These are phyloP conservation scores for Pseudogymnoascus sp. DNA, from an alignment of 2,329 filamentous ascomycete genomes.

Conservation along the genomic window DNA sequence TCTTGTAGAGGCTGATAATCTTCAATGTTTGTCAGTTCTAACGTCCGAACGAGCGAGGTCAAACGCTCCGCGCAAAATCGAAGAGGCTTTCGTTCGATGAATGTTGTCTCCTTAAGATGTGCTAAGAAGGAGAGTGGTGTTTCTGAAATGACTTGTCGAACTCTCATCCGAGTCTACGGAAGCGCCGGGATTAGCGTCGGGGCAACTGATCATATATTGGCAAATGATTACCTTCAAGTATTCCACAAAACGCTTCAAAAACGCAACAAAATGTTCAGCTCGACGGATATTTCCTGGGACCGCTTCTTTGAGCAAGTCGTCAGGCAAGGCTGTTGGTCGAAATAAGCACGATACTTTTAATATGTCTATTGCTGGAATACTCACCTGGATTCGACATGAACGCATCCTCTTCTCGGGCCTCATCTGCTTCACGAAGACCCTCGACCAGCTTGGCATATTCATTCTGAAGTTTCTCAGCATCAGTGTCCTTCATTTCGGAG, in stretches of 20 bases:
- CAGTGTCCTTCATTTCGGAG: constrained; percentile 87
- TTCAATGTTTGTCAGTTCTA: constrained; percentile 95
- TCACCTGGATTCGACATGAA: constrained; percentile 84
- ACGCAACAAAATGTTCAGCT: constrained; percentile 92
- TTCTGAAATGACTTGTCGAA: constrained; percentile 93
- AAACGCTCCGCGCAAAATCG: constrained; percentile 91
- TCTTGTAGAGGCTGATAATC: constrained; percentile 96
- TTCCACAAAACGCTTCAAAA: constrained; percentile 93
- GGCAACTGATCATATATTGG: neutral
- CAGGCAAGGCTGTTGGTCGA: constrained; percentile 60
- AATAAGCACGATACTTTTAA: neutral
- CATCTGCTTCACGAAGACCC: constrained; percentile 77
- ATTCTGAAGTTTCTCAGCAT: constrained; percentile 86
- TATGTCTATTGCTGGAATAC: constrained; percentile 1
- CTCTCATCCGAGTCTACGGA: constrained; percentile 87
- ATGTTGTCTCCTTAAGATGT: constrained; percentile 90
- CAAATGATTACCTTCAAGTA: constrained; percentile 63
- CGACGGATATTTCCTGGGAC: constrained; percentile 93
- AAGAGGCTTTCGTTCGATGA: constrained; percentile 92
- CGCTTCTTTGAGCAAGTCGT: constrained; percentile 89
- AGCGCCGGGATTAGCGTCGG: constrained; percentile 11
- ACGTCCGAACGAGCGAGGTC: constrained; percentile 85
- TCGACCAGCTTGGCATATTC: constrained; percentile 95
- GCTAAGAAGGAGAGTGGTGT: constrained; percentile 89
- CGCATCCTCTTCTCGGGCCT: constrained; percentile 83